A percentile compares a stretch with the other conserved stretches of the same genome.
These are phyloP conservation scores for Umbelopsis isabellina DNA, from an alignment of 192 early-diverging fungal genomes.

Conservation along the genomic window DNA sequence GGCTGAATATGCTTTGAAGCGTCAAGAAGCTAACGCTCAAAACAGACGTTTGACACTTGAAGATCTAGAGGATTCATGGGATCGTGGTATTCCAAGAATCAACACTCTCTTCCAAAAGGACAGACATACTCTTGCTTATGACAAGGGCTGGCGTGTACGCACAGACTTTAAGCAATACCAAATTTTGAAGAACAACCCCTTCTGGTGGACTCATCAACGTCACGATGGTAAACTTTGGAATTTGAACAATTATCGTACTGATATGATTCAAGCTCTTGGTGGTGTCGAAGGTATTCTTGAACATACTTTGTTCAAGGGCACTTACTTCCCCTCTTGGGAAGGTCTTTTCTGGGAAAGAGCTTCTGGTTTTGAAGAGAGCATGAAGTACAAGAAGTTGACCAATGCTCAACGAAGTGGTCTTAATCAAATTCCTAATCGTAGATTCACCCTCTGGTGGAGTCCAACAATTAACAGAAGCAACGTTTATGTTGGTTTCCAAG, in stretches of 20 bases:
- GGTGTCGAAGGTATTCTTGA: constrained; percentile 99
- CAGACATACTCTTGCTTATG: constrained; percentile 97
- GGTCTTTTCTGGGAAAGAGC: constrained; percentile 97
- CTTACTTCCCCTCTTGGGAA: constrained; percentile 98
- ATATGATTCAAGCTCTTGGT: constrained; percentile 99
- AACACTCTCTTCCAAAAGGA: constrained; percentile 99
- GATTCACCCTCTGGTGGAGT: constrained; percentile 99
- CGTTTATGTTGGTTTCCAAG: constrained; percentile 99
- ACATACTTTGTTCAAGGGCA: constrained; percentile 98
- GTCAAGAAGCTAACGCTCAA: constrained; percentile 95
- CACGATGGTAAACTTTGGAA: constrained; percentile 57
- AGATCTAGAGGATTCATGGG: constrained; percentile 98
- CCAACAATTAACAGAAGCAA: constrained; percentile 98
- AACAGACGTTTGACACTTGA: constrained; percentile 97
- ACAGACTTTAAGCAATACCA: constrained; percentile 99
- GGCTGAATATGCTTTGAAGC: constrained; percentile 98
- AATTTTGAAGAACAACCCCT: constrained; percentile 92
- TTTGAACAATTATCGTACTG: constrained; percentile 96
- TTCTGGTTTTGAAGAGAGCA: constrained; percentile 77
- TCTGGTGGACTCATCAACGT: constrained; percentile 88
- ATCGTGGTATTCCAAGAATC: constrained; percentile 97
- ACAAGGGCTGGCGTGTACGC: constrained; percentile 98
- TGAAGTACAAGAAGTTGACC: constrained; percentile 98
- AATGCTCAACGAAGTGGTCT: constrained; percentile 98
- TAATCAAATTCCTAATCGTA: constrained; percentile 99